These are phyloP conservation scores for Tolypocladium paradoxum DNA, from an alignment of 2,329 filamentous ascomycete species.

Conservation along the genomic window DNA sequence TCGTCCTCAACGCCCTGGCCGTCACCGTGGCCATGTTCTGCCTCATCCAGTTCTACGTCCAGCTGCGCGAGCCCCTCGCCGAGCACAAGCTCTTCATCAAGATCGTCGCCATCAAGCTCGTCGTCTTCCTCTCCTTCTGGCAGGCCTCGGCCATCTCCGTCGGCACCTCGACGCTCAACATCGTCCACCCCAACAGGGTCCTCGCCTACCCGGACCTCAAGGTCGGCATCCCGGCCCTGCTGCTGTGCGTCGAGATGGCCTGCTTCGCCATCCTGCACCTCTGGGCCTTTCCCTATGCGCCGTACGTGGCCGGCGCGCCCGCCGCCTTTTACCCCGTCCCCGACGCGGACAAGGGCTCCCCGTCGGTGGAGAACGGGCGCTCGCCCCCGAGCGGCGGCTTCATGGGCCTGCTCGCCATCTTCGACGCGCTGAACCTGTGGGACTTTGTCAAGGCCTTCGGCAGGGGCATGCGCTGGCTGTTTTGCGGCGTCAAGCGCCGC, in stretches of 20 bases:
- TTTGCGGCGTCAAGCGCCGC: conserved; percentile 58
- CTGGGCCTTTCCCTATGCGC: conserved; percentile 70
- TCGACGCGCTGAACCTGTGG: conserved; percentile 69
- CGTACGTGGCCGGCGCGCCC: conserved; percentile 45
- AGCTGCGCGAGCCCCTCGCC: conserved; percentile 57
- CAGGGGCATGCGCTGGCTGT: conserved; percentile 69
- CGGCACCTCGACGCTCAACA: conserved; percentile 45
- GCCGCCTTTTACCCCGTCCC: conserved; percentile 36
- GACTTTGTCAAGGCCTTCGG: conserved; percentile 74
- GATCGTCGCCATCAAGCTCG: conserved; percentile 76
- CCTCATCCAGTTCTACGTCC: conserved; percentile 76
- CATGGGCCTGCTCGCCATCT: conserved; percentile 52
- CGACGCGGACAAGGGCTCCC: conserved; percentile 27
- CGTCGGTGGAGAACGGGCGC: conserved; percentile 31
- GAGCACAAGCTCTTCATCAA: conserved; percentile 68
- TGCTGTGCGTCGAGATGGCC: conserved; percentile 79
- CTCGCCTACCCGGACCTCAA: conserved; percentile 67
- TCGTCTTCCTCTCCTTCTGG: conserved; percentile 90
- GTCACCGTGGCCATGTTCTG: conserved; percentile 84
- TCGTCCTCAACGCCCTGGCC: conserved; percentile 58
- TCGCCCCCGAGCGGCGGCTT: conserved; percentile 51
- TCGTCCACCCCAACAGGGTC: conserved; percentile 48
- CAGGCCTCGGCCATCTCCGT: conserved; percentile 48
- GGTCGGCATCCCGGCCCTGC: conserved; percentile 65
- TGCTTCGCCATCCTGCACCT: conserved; percentile 68